phyloP scores from a whole-genome alignment of 495 filamentous ascomycete species.

The Penicillium alfredii region DNA sequence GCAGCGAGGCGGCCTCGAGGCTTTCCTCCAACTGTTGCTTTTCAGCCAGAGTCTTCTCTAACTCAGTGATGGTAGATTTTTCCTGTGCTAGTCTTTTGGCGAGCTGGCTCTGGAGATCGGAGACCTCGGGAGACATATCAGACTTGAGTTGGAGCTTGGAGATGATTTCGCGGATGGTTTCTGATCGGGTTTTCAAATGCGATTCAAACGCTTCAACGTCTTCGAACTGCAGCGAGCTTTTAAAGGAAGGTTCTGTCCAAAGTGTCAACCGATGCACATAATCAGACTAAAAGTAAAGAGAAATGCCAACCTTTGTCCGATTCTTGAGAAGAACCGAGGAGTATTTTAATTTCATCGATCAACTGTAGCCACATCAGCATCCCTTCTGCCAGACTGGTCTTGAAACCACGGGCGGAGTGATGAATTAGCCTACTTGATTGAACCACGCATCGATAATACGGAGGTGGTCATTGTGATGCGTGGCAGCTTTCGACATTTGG shows the following conservation, averaged over 20 bases:
- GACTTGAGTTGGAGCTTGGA: slow-evolving; percentile 48
- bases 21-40: slow-evolving; percentile 79
- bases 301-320: slow-evolving; percentile 49
- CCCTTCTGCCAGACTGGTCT: too few relatives aligned
- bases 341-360: slow-evolving; percentile 74
- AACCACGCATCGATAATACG: slow-evolving; percentile 89
- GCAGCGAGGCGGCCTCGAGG: slow-evolving; percentile 74
- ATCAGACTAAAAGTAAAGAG: neutral
- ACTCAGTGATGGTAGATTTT: slow-evolving; percentile 69
- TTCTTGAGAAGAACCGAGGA: slow-evolving; percentile 51
- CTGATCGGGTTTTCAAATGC: slow-evolving; percentile 60
- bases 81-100: slow-evolving; percentile 69
- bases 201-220: slow-evolving; percentile 59
- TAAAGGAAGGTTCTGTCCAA: slow-evolving; percentile 22
- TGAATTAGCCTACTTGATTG: slow-evolving; percentile 62
- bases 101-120: slow-evolving; percentile 66
- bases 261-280: slow-evolving; percentile 13
- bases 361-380: too few relatives aligned
- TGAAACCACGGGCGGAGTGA: neutral
- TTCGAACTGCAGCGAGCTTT: slow-evolving; percentile 32
- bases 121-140: slow-evolving; percentile 52
- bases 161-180: slow-evolving; percentile 57
- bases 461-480: slow-evolving; percentile 85
- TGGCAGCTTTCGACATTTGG: slow-evolving; percentile 66
- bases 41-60: slow-evolving; percentile 70